Conservation (phyloP, 2,329 filamentous ascomycete species). For the Venturia carpophila region DNA sequence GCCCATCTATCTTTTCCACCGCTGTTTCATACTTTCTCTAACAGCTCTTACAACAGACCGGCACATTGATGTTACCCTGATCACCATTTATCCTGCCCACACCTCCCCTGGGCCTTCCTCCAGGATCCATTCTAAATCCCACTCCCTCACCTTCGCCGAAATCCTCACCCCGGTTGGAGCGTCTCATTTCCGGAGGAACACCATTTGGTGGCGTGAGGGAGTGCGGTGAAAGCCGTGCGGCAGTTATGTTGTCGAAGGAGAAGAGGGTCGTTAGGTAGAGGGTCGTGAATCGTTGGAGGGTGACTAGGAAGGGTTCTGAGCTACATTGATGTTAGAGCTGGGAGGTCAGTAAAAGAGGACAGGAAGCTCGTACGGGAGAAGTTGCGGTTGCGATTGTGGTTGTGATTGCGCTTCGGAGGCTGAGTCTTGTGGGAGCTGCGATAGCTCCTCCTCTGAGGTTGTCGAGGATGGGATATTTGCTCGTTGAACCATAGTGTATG, state of each 20-base stretch:
- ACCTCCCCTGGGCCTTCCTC: slow-evolving; percentile 8
- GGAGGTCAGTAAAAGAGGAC: not conserved
- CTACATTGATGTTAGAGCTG: not conserved
- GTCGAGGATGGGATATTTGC: not conserved
- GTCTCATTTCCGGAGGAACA: not conserved
- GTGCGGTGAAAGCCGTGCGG: slow-evolving; percentile 29
- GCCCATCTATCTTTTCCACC: not conserved
- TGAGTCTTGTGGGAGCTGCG: not conserved
- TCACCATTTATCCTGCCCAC: slow-evolving; percentile 7
- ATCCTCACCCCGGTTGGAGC: not conserved
- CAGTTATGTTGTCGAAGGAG: slow-evolving; percentile 31
- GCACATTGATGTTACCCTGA: slow-evolving; percentile 6
- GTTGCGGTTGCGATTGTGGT: not conserved
- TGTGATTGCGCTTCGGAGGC: not conserved
- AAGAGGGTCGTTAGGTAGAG: slow-evolving; percentile 36
- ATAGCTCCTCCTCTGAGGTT: not conserved
- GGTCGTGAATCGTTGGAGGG: slow-evolving; percentile 29
- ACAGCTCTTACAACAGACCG: slow-evolving; percentile 3
- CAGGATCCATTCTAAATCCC: slow-evolving; percentile 17
- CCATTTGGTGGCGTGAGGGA: slow-evolving; percentile 22
- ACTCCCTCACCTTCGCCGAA: slow-evolving; percentile 14
- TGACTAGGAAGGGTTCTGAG: slow-evolving; percentile 2
- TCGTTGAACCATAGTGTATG: slow-evolving; percentile 2
- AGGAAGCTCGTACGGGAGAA: not conserved
- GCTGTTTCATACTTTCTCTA: not conserved